These are phyloP conservation scores for Aspergillus pseudotamarii DNA, from an alignment of 2,329 filamentous ascomycete species.

Conservation along the genomic window DNA sequence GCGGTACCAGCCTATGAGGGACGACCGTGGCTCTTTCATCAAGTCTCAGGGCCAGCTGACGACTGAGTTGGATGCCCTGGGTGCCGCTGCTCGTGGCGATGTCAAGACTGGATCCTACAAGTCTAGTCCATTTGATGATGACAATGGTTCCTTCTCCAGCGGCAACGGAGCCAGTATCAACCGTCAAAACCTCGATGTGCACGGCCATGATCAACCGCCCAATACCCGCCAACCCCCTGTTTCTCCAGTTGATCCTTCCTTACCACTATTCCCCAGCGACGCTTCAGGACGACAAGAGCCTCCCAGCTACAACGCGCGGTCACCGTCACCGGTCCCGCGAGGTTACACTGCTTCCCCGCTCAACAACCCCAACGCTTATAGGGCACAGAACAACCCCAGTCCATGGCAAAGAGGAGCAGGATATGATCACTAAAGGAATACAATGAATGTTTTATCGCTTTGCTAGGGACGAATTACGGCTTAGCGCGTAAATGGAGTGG, in stretches of 20 bases:
- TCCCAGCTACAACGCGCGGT: conserved; percentile 40
- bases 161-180: conserved; percentile 51
- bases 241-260: conserved; percentile 52
- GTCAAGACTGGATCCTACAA: conserved; percentile 62
- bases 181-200: conserved; percentile 47
- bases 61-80: conserved; percentile 87
- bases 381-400: conserved; percentile 58
- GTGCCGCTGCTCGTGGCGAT: conserved; percentile 85
- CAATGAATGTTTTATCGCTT: conserved; percentile 29
- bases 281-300: conserved; percentile 42
- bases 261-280: conserved; percentile 51
- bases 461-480: conserved; percentile 43
- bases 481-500: conserved; percentile 34
- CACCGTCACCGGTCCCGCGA: conserved; percentile 38
- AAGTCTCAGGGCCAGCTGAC: conserved; percentile 87
- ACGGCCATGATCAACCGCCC: conserved; percentile 25
- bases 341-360: conserved; percentile 37
- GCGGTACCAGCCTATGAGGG: conserved; percentile 93
- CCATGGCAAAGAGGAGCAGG: conserved; percentile 69
- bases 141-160: conserved; percentile 68
- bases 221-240: conserved; percentile 45
- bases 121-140: conserved; percentile 68
- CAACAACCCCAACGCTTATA: conserved; percentile 39
- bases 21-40: conserved; percentile 95
- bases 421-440: conserved; percentile 57